phyloP scores from a whole-genome alignment of 78 protist species.

The Dictyostelium citrinum region DNA sequence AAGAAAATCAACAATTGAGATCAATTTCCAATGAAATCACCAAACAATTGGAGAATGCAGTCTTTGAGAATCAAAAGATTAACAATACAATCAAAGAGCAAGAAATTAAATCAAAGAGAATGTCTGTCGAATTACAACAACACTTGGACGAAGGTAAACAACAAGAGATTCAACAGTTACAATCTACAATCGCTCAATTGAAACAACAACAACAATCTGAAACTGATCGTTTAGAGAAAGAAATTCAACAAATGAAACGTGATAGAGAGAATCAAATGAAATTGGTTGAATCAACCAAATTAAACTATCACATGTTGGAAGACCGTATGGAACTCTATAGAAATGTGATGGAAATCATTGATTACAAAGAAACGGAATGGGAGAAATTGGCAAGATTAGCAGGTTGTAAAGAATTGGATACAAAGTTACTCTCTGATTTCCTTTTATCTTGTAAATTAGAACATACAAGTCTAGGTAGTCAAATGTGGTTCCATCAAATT shows the following conservation, averaged over 20 bases:
- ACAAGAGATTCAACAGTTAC: slow-evolving; percentile 16
- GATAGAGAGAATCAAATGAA: background rate
- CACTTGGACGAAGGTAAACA: slow-evolving; percentile 28
- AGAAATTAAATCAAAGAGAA: slow-evolving; percentile 20
- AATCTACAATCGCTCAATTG: background rate
- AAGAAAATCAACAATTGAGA: background rate
- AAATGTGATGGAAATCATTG: slow-evolving; percentile 15
- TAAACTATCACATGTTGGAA: background rate
- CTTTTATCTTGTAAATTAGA: slow-evolving; percentile 50
- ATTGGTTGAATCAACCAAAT: background rate
- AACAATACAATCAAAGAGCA: background rate
- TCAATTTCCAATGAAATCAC: background rate
- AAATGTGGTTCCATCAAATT: slow-evolving; percentile 69
- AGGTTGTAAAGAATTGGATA: slow-evolving; percentile 25
- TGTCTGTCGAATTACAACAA: slow-evolving; percentile 59
- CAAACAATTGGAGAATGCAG: background rate
- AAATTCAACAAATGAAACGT: background rate
- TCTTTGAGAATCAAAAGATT: background rate
- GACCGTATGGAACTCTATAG: background rate
- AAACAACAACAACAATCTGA: background rate
- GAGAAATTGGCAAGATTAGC: slow-evolving; percentile 65
- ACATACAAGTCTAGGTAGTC: slow-evolving; percentile 45
- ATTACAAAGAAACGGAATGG: slow-evolving; percentile 59
- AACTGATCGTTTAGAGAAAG: background rate
- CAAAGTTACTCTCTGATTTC: slow-evolving; percentile 30